Evolutionary conservation across 805 yeast genomes (phyloP).

Genomic region (Saccharomycopsis sp.): DNA sequence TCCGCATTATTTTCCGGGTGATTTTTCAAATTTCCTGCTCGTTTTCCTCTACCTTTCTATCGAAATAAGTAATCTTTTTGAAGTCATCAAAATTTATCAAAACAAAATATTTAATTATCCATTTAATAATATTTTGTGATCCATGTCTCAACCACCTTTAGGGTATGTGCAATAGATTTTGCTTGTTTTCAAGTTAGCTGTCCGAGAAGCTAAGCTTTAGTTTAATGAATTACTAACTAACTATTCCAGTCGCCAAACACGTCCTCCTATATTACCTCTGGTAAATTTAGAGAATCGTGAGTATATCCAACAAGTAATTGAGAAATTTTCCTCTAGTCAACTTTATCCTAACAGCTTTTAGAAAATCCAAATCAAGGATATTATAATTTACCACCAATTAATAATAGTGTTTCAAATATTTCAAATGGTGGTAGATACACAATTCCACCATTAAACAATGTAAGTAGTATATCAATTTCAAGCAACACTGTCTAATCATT

Average conservation of each 20-base stretch:
- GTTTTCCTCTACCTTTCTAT: too few species aligned
- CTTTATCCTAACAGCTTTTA: background rate
- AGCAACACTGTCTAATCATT: background rate
- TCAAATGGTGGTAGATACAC: too few species aligned
- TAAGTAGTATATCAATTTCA: background rate
- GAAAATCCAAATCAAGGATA: background rate
- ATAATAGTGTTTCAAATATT: background rate
- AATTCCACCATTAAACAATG: background rate
- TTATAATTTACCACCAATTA: background rate
- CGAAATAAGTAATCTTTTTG: too few species aligned
- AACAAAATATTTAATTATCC: too few species aligned
- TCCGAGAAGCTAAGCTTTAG: background rate
- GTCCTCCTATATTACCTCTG: slow-evolving; percentile 17
- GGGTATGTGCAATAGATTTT: too few species aligned
- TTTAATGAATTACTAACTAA: background rate
- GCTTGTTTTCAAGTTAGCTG: background rate
- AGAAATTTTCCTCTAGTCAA: background rate
- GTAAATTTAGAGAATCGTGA: slow-evolving; percentile 17
- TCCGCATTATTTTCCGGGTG: too few species aligned
- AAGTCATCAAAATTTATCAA: too few species aligned
- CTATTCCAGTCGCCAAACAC: background rate
- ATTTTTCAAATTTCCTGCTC: too few species aligned
- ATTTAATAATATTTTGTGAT: too few species aligned
- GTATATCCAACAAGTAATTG: slow-evolving; percentile 4
- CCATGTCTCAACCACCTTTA: background rate